Base-by-base conservation (phyloP, 345 rosid species). In the Populus simonii region DNA sequence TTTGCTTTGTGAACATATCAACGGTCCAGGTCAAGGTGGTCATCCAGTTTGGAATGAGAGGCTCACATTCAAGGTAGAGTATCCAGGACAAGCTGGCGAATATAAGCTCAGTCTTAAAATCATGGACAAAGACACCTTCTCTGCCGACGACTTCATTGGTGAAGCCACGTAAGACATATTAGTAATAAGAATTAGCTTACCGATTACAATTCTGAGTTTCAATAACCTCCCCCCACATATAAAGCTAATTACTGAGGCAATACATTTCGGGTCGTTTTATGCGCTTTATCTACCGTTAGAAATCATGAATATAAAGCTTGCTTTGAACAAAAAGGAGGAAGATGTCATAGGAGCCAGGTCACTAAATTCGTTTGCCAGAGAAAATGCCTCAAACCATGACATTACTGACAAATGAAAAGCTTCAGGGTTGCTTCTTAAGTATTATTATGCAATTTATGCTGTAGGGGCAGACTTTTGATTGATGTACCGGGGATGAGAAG, bases 101-200 rank as follows among this genome's bases (percentile, higher is more conserved):
- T 89, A 89, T 85, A 88, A 87, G 84, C 88, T 96, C 77, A 79
- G 59, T 71, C 88, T 93, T 71, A 90, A 84, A 71, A 86, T 93
- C 85, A 92, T 95, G 96, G 99, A 95, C 88, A 86, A 89, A 70
- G 98, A 95, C 80, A 92, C 87, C 36, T 90, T 95, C 88, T 79
- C 96, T 23, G 0, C 84, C 0, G 99, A 93, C 72, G 99, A 95
- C 77, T 85, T 71, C 71, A 66, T 95, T 7, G 99, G 99, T 13
- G 79, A 88, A 77, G 89, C 97, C 67, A 84, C 87, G 98, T 95
- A 88, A 81, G 89, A 74, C 15, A 25, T 47, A 18, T 20, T n/a
- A 23, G 11, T 23, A n/a, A 57, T 33, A 4, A 33, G 3, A 22
- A 22, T 1, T 55, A 55, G 62, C 27, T 22, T 8, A 9, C 27